Evolutionary conservation across 108 stramenopile species (phyloP).

Genomic region (Nitzschia sp.): DNA sequence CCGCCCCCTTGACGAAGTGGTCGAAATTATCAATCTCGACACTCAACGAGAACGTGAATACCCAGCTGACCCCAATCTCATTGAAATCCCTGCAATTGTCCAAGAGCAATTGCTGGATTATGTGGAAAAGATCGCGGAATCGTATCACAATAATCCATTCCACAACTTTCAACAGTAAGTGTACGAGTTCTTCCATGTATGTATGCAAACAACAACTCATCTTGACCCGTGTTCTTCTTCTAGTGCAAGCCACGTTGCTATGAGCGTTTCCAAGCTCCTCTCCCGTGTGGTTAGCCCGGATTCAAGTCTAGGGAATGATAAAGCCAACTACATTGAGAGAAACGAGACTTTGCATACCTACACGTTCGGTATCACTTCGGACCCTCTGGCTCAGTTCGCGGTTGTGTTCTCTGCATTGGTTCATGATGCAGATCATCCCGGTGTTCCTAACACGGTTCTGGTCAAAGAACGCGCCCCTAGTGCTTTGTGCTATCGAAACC

Average conservation of each 20-base stretch:
- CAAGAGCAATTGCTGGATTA: constrained; percentile 25
- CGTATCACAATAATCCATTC: constrained; percentile 19
- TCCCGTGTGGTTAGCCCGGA: background rate
- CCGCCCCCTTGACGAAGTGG: constrained; percentile 11
- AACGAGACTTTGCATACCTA: background rate
- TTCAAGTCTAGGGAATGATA: background rate
- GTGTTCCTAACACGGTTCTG: background rate
- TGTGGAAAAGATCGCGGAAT: constrained; percentile 20
- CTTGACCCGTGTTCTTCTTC: too few species aligned
- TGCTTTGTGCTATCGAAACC: background rate
- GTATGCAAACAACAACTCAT: too few species aligned
- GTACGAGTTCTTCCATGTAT: too few species aligned
- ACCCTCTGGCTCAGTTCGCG: background rate
- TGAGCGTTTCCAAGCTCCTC: background rate
- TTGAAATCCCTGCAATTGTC: constrained; percentile 2
- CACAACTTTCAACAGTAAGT: background rate
- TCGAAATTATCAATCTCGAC: constrained; percentile 21
- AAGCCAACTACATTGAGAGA: background rate
- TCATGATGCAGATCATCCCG: background rate
- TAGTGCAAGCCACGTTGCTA: background rate
- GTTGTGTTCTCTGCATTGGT: background rate
- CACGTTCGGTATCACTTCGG: background rate
- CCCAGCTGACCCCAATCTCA: background rate
- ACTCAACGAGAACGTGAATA: background rate
- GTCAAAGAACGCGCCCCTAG: background rate